A percentile compares a stretch with the other conserved stretches of the same genome.
Evolutionary conservation across 2,329 filamentous ascomycete genomes (phyloP).

Genomic region (Colletotrichum trifolii): DNA sequence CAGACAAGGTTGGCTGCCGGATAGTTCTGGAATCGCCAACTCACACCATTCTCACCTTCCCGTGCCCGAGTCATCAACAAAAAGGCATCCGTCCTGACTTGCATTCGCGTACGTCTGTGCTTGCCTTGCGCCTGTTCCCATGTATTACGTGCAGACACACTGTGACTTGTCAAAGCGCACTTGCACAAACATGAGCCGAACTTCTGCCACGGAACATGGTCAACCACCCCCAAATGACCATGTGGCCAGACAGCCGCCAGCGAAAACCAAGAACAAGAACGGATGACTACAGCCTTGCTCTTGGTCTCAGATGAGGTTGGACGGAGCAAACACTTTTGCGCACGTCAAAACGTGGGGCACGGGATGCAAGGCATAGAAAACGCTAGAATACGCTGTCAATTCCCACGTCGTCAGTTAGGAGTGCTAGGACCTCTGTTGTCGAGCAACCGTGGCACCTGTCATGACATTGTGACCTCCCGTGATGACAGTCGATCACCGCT

Average conservation of each 20-base stretch:
- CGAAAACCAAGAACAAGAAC: not conserved
- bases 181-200: slow-evolving; percentile 21
- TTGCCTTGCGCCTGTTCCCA: not conserved
- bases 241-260: not conserved
- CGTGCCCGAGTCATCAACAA: slow-evolving; percentile 15
- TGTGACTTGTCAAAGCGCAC: slow-evolving; percentile 21
- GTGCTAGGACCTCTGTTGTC: too few species aligned
- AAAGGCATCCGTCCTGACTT: not conserved
- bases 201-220: slow-evolving; percentile 23
- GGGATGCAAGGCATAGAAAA: slow-evolving; percentile 6
- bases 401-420: not conserved
- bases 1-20: slow-evolving; percentile 4
- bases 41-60: slow-evolving; percentile 4
- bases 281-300: slow-evolving; percentile 15
- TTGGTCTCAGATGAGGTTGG: slow-evolving; percentile 4
- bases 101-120: not conserved
- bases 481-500: not conserved
- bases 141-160: slow-evolving; percentile 22
- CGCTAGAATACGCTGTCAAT: not conserved
- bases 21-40: not conserved
- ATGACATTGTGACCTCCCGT: not conserved
- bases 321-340: slow-evolving; percentile 12
- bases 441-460: not conserved
- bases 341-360: slow-evolving; percentile 21
- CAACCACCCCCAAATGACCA: slow-evolving; percentile 4